Base-by-base conservation (phyloP, 2,329 filamentous ascomycete species). In the Trichoderma sp. region DNA sequence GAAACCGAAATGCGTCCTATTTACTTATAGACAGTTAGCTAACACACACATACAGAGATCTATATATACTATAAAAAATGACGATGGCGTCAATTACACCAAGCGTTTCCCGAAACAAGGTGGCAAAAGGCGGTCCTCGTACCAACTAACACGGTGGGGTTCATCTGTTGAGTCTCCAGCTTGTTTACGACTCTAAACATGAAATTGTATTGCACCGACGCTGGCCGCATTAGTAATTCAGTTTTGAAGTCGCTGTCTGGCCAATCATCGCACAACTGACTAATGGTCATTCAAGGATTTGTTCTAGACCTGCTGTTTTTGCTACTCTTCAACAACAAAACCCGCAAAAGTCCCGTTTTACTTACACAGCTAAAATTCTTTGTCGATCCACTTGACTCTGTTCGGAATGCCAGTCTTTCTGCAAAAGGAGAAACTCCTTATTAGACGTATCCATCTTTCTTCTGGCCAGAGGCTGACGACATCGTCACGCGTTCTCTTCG, bases 231-330 rank as follows among this genome's bases (percentile, higher is more conserved):
- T 64, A 64, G 61, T 64, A 64, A 64, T 64, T 64, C 26, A 20
- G 17, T 17, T 47, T 11, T 15, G 20, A 20, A 30, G 36, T 63
- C 6, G 12, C 26, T 8, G 6, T 50, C 23, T 4, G 6, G 36
- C 61, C 61, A 64, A 64, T 64, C 61, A 64, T 50, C 17, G 36
- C 6, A n/a, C 7, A 64, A 47, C 26, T 64, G 61, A 64, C 61
- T 64, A 64, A 64, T 64, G 61, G 17, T 30, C 26, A 43, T 43
- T 43, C 39, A 43, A 43, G 15, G 39, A 43, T 43, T 64, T 17
- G 61, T 64, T 64, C 61, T 64, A 64, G 61, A 64, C 61, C 61
- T 47, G 61, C 61, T 64, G 61, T 47, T 64, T 64, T 64, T 13
- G 36, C 7, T 43, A 26, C 7, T 28, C 57, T 6, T 13, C n/a